Evolutionary conservation across 495 filamentous ascomycete species (phyloP), one percentile per base, ranked within the genome.

Genomic region (Penicillium desertorum): DNA sequence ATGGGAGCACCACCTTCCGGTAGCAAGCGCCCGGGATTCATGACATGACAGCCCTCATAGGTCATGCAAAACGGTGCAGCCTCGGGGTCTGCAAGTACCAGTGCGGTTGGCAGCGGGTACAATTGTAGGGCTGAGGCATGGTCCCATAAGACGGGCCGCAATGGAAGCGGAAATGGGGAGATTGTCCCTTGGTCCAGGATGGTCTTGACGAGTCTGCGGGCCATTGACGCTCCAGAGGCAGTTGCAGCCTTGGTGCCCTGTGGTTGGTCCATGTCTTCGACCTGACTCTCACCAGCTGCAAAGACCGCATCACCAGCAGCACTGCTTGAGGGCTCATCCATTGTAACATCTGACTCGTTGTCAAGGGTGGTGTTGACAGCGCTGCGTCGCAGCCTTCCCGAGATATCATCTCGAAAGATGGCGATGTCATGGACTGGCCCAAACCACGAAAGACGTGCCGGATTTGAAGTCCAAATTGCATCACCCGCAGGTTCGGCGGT

Each of bases 1-100:
- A 78, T 80, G 14, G 86, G 82, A 45, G 83, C 75, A 32, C 82
- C 77, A 5, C 82, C 85, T 5, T 79, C 72, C 1, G 86, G 84
- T 45, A 92, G 73, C 43, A 97, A 73, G 45, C 79, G 78, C 11
- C 91, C 94, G 0, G 94, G 94, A 66, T 98, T 98, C 83, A 98
- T 88, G 3, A 96, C 93, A 78, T 92, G 87, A 64, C 94, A 98
- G 2, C 91, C 93, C 71, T 96, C 91, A 65, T 97, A 97, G 17
- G 88, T 94, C 43, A 96, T 76, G 55, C 85, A 86, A 65, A 95
- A 98, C 0, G 91, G 79, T 43, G 87, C 83, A 23, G 85, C 85
- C 36, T 92, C 88, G 5, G 88, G 76, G 65, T 98, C 94, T 5
- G 88, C 86, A 19, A 98, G 71, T 22, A 96, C 83, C 61, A 98